Evolutionary conservation across 2,329 filamentous ascomycete genomes (phyloP).

Genomic region (Diaporthe citriasiana): DNA sequence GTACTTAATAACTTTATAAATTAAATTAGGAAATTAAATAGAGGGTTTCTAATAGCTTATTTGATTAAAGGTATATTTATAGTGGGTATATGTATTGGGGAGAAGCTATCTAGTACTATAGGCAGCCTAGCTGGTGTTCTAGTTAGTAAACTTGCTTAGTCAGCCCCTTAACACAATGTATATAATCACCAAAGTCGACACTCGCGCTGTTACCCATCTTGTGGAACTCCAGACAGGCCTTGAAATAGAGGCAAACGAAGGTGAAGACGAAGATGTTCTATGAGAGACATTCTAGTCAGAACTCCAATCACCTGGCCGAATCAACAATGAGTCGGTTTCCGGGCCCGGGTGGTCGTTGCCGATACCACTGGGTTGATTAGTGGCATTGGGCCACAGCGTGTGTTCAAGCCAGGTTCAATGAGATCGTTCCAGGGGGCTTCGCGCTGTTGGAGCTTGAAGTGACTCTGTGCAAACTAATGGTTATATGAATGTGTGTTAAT

Average conservation of each 20-base stretch:
- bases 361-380: background rate
- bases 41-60: no score
- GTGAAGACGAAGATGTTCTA: background rate
- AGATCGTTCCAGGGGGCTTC: background rate
- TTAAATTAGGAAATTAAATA: no score
- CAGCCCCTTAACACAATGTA: no score
- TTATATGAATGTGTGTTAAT: background rate
- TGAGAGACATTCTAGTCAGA: background rate
- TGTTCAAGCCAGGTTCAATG: background rate
- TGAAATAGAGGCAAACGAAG: background rate
- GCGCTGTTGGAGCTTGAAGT: background rate
- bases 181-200: conserved; percentile 43
- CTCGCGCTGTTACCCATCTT: background rate
- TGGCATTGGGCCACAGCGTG: background rate
- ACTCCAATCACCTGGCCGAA: background rate
- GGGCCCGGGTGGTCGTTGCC: conserved; percentile 21
- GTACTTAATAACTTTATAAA: no score
- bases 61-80: no score
- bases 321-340: background rate
- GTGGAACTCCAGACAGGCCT: background rate
- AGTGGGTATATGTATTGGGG: no score
- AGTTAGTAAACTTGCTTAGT: no score
- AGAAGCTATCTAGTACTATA: no score
- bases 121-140: no score
- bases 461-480: background rate